Base-by-base conservation (phyloP, 2,329 filamentous ascomycete species). In the Trichoderma koningiopsis region DNA sequence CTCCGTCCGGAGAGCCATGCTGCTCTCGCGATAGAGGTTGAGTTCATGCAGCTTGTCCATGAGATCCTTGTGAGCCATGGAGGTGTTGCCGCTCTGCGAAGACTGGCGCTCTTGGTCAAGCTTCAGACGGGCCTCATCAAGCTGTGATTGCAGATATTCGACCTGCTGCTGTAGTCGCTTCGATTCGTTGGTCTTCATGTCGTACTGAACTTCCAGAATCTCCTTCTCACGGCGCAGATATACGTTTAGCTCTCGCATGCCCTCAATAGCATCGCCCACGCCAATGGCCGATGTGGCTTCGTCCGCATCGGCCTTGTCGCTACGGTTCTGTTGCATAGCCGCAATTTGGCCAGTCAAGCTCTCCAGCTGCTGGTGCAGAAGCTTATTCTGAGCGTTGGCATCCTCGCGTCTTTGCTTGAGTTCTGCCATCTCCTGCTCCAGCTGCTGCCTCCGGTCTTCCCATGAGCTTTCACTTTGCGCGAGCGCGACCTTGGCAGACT, bases 201-300 rank as follows among this genome's bases (percentile, higher is more conserved):
- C 94, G 75, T 94, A 92, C 76, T 98, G 95, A n/a, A 97, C 93
- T 74, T 99, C 95, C 10, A 97, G 87, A 73, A 99, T 98, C 78
- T 98, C 96, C 83, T 98, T 99, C 81, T 99, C 96, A 53, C 93
- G 91, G 57, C 95, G 91, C 71, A 99, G 84, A 79, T 96, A 99
- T 71, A 88, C 91, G 81, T 97, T 96, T 68, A 99, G 88, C 76
- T 98, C 95, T 71, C 96, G 92, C 11, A 97, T 87, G 65, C 92
- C 92, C 73, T 93, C 92, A 11, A 90, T 83, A 52, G 88, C 89
- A 43, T 88, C 84, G 62, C 88, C 85, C 5, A 87, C 81, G 7
- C 85, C 81, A 19, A 86, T 80, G 1, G 85, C 79, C 14, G 83
- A 83, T 69, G 85, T 82, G 14, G 83, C 82, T 35, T 91, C 89